A percentile compares a stretch with the other conserved stretches of the same genome.
These are phyloP conservation scores for Stereocaulon alpinum DNA, from an alignment of 495 filamentous ascomycete genomes.

Conservation along the genomic window DNA sequence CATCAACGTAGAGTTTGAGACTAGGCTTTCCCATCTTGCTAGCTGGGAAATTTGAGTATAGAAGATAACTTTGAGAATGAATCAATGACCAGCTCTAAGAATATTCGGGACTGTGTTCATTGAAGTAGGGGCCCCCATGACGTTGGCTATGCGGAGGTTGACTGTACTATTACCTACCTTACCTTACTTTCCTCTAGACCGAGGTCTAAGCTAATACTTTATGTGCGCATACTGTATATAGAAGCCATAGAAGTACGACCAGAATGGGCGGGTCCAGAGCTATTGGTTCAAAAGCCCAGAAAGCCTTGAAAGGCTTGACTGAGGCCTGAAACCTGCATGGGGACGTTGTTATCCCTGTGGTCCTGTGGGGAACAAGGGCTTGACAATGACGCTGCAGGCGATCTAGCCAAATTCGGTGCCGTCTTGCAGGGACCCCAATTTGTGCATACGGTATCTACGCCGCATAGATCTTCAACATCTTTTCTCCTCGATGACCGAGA, in stretches of 20 bases:
- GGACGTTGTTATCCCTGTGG: no score
- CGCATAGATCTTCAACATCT: neutral
- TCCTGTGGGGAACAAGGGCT: no score
- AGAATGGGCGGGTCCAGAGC: neutral
- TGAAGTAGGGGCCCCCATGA: neutral
- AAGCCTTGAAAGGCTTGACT: no score
- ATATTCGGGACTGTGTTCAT: neutral
- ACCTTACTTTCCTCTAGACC: neutral
- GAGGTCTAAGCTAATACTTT: neutral
- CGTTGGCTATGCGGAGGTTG: neutral
- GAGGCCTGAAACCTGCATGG: no score
- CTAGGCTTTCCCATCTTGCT: slow-evolving; percentile 42
- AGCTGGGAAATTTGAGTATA: neutral
- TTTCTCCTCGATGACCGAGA: neutral
- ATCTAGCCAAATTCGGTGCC: slow-evolving; percentile 1
- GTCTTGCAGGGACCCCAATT: neutral
- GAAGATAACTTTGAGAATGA: no score
- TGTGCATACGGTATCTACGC: slow-evolving; percentile 1
- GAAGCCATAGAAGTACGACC: neutral
- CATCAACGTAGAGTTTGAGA: slow-evolving; percentile 57
- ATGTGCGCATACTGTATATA: no score
- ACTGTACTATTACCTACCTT: neutral
- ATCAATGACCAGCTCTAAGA: no score
- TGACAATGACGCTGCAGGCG: neutral
- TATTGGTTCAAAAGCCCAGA: neutral